Evolutionary conservation across 805 yeast genomes (phyloP), one percentile per base, ranked within the genome.

Genomic region (Candida takata): DNA sequence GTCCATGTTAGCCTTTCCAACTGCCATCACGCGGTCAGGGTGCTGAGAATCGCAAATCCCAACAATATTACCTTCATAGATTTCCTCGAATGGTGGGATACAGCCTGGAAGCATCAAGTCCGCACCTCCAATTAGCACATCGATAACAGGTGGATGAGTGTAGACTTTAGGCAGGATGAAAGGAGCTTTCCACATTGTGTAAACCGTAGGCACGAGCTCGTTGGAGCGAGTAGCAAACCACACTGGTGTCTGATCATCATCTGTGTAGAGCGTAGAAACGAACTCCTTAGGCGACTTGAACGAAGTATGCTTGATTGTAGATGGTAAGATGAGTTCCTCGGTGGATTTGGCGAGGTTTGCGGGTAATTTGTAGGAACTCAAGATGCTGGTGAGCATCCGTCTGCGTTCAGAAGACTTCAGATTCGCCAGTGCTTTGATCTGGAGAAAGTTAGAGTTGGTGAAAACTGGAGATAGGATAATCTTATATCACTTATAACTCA

Each of bases 371-470:
- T 67, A 77, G 20, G 48, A 53, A 16, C 57, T 47, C 43, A 75
- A 63, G 21, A 80, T 64, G 5, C 54, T 47, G 5, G 34, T 18
- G 9, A 43, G 34, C 41, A 43, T 32, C 43, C 69, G 69, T 44
- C 84, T 71, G 27, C 92, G 65, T 45, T 86, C 97, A 0, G 95
- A 82, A 11, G 84, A 74, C 58, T 86, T 87, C 40, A 92, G 66
- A 48, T 85, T 84, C 15, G 95, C 72, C 34, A 77, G 65, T 4
- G 94, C 78, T 60, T 87, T 88, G 38, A 80, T 64, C 51, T 71
- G 35, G 5, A 21, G 39, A 15, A 6, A 3, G 38, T 28, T 18
- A 31, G 37, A 33, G 3, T 9, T 4, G n/a, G 20, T 10, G 7
- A 7, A 20, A 20, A 20, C 23, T 20, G 7, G 3, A 10, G 3